These are phyloP conservation scores for Metarhizium anisopliae DNA, from an alignment of 2,329 filamentous ascomycete genomes.

Conservation along the genomic window DNA sequence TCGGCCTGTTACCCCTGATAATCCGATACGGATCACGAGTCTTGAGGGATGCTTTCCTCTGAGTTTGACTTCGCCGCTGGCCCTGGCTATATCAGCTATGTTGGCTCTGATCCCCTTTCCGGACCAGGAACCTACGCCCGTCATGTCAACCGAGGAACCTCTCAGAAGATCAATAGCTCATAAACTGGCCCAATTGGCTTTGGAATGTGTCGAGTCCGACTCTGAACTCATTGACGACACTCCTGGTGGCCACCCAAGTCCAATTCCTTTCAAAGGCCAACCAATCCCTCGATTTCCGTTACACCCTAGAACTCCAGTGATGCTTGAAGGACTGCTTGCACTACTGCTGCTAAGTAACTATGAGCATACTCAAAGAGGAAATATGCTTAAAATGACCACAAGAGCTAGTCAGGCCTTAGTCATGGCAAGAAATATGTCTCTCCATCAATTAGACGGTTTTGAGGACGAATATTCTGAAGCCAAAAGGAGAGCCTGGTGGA, in stretches of 20 bases:
- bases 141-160: neutral
- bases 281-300: neutral
- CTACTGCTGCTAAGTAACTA: conserved; percentile 1
- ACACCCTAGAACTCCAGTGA: neutral
- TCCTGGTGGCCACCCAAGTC: neutral
- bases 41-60: neutral
- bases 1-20: neutral
- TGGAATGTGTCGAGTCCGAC: neutral
- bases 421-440: conserved; percentile 1
- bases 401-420: conserved; percentile 1
- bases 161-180: neutral
- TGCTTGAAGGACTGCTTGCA: neutral
- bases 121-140: neutral
- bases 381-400: conserved; percentile 3
- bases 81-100: neutral
- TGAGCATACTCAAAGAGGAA: conserved; percentile 3
- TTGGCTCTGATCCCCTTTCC: neutral
- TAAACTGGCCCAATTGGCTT: neutral
- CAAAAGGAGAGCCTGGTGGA: conserved; percentile 4
- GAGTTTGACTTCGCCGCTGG: neutral
- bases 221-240: neutral
- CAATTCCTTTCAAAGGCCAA: neutral
- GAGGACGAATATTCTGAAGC: conserved; percentile 1
- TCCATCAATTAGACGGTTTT: neutral
- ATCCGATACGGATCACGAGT: neutral